Percentiles rank a stretch among this genome's conserved stretches.
phyloP scores from a whole-genome alignment of 768 basidiomycete genomes.

The Chlorophyllum brunneum region DNA sequence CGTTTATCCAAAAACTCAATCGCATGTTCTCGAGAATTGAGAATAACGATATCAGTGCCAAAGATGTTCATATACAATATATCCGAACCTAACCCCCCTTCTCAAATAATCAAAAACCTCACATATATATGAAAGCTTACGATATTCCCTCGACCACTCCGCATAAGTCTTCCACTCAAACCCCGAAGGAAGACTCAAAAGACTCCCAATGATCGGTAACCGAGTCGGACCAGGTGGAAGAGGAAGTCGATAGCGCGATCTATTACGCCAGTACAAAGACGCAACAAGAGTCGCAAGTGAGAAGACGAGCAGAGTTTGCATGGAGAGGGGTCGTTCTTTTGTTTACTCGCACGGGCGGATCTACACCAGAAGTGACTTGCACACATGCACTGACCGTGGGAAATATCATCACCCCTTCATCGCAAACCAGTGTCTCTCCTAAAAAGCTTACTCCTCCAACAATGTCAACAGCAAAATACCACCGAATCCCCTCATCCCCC shows the following conservation, averaged over 20 bases:
- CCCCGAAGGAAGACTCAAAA: constrained; percentile 24
- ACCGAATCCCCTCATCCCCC: constrained; percentile 5
- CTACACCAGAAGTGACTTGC: too few species aligned
- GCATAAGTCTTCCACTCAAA: constrained; percentile 32
- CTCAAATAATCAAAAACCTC: background rate
- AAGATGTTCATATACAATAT: constrained; percentile 11
- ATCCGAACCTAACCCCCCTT: background rate
- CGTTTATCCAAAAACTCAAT: constrained; percentile 13
- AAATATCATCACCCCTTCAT: background rate
- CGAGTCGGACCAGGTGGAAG: constrained; percentile 36
- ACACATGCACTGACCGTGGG: background rate
- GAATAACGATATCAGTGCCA: constrained; percentile 11
- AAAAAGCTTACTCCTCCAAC: background rate
- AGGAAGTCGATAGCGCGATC: constrained; percentile 2
- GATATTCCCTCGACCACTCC: constrained; percentile 32
- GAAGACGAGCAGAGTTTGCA: too few species aligned
- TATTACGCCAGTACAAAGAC: background rate
- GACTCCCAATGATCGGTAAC: constrained; percentile 33
- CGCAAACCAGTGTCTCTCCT: too few species aligned
- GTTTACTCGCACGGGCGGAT: too few species aligned
- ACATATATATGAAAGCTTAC: constrained; percentile 16
- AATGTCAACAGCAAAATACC: constrained; percentile 10
- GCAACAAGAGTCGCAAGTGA: too few species aligned
- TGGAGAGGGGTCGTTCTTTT: too few species aligned
- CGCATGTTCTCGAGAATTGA: constrained; percentile 8